Conservation (phyloP, 352 stramenopile species). For the Thalassiosira mediterranea region DNA sequence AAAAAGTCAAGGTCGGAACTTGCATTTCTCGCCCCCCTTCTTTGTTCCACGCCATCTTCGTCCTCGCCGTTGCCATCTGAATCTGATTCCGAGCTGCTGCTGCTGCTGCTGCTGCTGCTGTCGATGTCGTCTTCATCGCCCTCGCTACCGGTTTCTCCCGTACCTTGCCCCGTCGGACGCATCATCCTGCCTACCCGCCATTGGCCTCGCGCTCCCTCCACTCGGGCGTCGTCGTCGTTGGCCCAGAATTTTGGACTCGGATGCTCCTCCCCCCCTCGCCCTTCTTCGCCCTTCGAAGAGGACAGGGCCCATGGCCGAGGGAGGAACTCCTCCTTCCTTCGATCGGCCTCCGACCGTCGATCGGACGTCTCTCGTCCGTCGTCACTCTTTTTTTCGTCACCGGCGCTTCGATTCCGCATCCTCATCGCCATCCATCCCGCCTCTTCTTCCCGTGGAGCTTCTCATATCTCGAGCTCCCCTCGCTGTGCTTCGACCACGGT, state of each 20-base stretch:
- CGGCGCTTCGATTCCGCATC: slow-evolving; percentile 36
- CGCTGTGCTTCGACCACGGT: slow-evolving; percentile 58
- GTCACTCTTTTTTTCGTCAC: slow-evolving; percentile 5
- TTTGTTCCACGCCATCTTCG: slow-evolving; percentile 47
- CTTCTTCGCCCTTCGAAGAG: slow-evolving; percentile 23
- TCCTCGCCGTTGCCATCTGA: slow-evolving; percentile 57
- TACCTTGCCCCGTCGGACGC: slow-evolving; percentile 28
- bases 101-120: slow-evolving; percentile 13
- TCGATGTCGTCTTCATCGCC: slow-evolving; percentile 32
- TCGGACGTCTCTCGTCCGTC: slow-evolving; percentile 45
- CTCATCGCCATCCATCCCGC: slow-evolving; percentile 58
- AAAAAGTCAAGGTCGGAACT: slow-evolving; percentile 93
- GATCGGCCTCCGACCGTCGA: slow-evolving; percentile 35
- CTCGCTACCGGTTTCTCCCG: slow-evolving; percentile 29
- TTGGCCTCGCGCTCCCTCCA: too few species aligned
- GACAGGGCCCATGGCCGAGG: slow-evolving; percentile 60
- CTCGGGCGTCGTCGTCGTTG: slow-evolving; percentile 84
- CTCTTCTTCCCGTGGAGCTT: slow-evolving; percentile 49
- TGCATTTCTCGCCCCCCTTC: slow-evolving; percentile 24
- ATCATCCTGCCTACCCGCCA: too few species aligned
- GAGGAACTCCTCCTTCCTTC: slow-evolving; percentile 61
- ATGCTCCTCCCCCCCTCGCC: slow-evolving; percentile 22
- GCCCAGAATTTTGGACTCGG: slow-evolving; percentile 79
- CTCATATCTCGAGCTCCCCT: slow-evolving; percentile 54
- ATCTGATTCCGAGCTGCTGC: slow-evolving; percentile 44